Base-by-base conservation (phyloP, 768 basidiomycete genomes). In the Cystofilobasidium ferigula region DNA sequence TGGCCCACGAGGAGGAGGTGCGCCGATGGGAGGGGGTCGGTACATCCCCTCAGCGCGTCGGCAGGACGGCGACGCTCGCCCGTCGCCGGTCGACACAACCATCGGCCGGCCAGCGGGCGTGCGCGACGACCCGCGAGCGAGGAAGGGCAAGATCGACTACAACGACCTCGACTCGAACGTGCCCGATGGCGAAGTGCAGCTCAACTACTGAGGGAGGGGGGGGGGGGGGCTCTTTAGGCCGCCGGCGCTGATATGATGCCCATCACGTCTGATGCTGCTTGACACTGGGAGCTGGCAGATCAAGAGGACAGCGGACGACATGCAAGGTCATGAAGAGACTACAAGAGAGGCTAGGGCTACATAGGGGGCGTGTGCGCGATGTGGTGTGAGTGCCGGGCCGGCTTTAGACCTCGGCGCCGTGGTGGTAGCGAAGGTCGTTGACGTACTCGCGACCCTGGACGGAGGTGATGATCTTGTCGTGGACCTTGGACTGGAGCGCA, bases 141-240 rank as follows among this genome's bases (percentile, higher is more conserved):
- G 85, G 38, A 89, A 89, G 53, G 87, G 85, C 77, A 84, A 88
- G 76, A 84, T 97, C 63, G 91, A 88, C 78, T 97, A 97, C 74
- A 86, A 90, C 74, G 93, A 97, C 77, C 88, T 95, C 85, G 93
- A 97, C 79, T 79, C 87, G 75, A 63, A 58, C 38, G 88, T 90
- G 70, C 88, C 89, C 34, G 88, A 88, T 80, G 86, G 82, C 43
- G 85, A 83, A 75, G 82, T 83, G 72, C 84, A 65, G 73, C 68
- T 71, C 74, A 72, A 34, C 71, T 72, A 73, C 57, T 73, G 64
- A 72, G 45, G 34, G 51, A 16, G 7, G 36, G 10, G 38, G 13
- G 24, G 42, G 10, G 22, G 32, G n/a, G 26, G n/a, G n/a, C n/a
- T n/a, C n/a, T n/a, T n/a, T n/a, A n/a, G n/a, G n/a, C n/a, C n/a